phyloP scores from a whole-genome alignment of 2,329 filamentous ascomycete species.

The Coniochaeta prunicola region DNA sequence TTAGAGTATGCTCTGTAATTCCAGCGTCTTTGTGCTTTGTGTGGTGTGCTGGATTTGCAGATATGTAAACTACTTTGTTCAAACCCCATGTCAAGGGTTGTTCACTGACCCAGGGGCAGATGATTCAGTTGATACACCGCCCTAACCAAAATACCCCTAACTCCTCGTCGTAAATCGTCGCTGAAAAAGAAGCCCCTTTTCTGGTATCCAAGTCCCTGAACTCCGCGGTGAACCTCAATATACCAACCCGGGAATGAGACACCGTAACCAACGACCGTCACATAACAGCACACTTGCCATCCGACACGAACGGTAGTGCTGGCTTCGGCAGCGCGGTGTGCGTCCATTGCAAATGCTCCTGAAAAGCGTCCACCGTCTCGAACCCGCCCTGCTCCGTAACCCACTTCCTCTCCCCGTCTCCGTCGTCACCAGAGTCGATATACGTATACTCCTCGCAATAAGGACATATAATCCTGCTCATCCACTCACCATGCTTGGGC shows the following conservation, averaged over 20 bases:
- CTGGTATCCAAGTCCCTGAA: background rate
- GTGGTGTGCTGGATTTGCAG: background rate
- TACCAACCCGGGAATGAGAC: conserved; percentile 1
- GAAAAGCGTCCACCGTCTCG: conserved; percentile 38
- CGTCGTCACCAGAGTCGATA: conserved; percentile 40
- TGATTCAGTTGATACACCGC: background rate
- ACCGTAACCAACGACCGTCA: conserved; percentile 3
- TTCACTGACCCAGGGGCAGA: background rate
- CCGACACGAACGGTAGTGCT: background rate
- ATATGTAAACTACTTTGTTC: background rate
- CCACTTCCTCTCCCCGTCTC: conserved; percentile 41
- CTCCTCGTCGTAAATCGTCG: background rate
- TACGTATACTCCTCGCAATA: conserved; percentile 49
- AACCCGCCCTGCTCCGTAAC: conserved; percentile 41
- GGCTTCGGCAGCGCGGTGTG: conserved; percentile 36
- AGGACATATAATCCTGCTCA: conserved; percentile 43
- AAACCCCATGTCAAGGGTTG: background rate
- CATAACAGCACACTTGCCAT: conserved; percentile 9
- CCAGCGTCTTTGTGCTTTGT: background rate
- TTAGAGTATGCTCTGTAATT: background rate
- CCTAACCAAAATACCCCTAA: background rate
- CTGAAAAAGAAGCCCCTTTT: background rate
- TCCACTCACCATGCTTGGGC: conserved; percentile 43
- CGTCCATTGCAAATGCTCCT: conserved; percentile 50
- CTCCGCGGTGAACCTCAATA: conserved; percentile 3